Percentiles rank a stretch among this genome's conserved stretches.
Evolutionary conservation across 2,329 filamentous ascomycete species (phyloP).

Genomic region (Calonectria fujianensis): DNA sequence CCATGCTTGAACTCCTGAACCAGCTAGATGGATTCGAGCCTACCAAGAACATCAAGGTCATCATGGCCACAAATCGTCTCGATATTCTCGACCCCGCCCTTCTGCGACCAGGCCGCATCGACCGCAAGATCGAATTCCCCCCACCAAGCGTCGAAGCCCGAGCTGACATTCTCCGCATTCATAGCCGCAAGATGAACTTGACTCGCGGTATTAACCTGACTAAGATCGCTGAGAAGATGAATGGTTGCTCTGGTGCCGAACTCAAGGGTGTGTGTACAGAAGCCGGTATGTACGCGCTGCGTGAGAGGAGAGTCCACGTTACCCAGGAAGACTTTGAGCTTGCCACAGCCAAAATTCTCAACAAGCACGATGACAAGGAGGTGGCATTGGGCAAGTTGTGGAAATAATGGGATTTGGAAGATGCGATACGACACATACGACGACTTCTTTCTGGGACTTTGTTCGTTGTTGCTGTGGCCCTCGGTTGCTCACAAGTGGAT

Average conservation of each 20-base stretch:
- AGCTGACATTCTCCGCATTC: conserved; percentile 97
- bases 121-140: conserved; percentile 99
- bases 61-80: conserved; percentile 99
- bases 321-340: conserved; percentile 99
- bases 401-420: conserved; percentile 61
- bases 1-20: conserved; percentile 98
- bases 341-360: conserved; percentile 98
- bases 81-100: conserved; percentile 98
- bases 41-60: conserved; percentile 99
- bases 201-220: conserved; percentile 97
- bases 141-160: conserved; percentile 96
- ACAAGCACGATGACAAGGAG: conserved; percentile 99
- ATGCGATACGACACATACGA: conserved; percentile 41
- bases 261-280: conserved; percentile 99
- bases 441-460: conserved; percentile 48
- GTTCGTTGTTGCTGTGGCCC: conserved; percentile 51
- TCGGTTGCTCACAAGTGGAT: conserved; percentile 43
- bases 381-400: conserved; percentile 91
- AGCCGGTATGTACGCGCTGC: conserved; percentile 97
- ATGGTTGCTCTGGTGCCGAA: conserved; percentile 97
- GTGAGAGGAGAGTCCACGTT: conserved; percentile 96
- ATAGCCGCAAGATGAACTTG: conserved; percentile 98
- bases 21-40: conserved; percentile 99
- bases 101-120: conserved; percentile 96
- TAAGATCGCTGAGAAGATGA: conserved; percentile 99